Conservation (phyloP, 805 yeast species). For the Ogataea corticis region DNA sequence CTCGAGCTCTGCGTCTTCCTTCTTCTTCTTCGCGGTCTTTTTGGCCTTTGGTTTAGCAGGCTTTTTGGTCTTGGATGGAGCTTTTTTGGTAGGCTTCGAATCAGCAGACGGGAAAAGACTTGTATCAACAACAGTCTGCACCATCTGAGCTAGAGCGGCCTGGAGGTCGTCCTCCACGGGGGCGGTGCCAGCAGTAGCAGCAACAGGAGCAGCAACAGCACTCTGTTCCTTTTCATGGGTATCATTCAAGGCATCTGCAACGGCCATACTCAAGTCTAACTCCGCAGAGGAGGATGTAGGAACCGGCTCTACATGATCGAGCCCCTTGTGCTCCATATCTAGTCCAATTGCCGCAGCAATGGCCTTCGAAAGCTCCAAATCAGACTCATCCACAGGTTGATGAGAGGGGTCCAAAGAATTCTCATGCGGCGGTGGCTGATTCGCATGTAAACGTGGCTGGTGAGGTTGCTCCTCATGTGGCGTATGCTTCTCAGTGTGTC, state of each 20-base stretch:
- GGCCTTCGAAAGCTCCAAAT: slow-evolving; percentile 24
- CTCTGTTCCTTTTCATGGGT: not conserved
- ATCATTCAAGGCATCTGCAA: slow-evolving; percentile 20
- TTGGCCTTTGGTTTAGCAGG: slow-evolving; percentile 5
- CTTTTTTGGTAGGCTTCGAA: not conserved
- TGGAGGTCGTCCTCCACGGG: slow-evolving; percentile 42
- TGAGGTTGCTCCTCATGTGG: not conserved
- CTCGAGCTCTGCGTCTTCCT: slow-evolving; percentile 46
- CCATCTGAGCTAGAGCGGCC: slow-evolving; percentile 56
- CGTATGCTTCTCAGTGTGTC: not conserved
- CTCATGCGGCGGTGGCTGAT: no score
- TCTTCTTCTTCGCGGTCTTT: slow-evolving; percentile 10
- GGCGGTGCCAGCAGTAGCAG: slow-evolving; percentile 6
- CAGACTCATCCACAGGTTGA: slow-evolving; percentile 9
- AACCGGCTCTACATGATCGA: slow-evolving; percentile 2
- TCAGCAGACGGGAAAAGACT: slow-evolving; percentile 17
- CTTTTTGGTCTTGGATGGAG: slow-evolving; percentile 1
- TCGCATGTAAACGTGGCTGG: no score
- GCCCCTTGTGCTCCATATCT: slow-evolving; percentile 8
- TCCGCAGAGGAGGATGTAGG: slow-evolving; percentile 12
- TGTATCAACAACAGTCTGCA: slow-evolving; percentile 51
- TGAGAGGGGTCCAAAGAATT: not conserved
- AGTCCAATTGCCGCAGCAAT: slow-evolving; percentile 27
- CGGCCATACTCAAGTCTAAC: slow-evolving; percentile 19
- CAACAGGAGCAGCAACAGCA: not conserved